Evolutionary conservation across 2,329 filamentous ascomycete species (phyloP).

Genomic region (Monilinia laxa): DNA sequence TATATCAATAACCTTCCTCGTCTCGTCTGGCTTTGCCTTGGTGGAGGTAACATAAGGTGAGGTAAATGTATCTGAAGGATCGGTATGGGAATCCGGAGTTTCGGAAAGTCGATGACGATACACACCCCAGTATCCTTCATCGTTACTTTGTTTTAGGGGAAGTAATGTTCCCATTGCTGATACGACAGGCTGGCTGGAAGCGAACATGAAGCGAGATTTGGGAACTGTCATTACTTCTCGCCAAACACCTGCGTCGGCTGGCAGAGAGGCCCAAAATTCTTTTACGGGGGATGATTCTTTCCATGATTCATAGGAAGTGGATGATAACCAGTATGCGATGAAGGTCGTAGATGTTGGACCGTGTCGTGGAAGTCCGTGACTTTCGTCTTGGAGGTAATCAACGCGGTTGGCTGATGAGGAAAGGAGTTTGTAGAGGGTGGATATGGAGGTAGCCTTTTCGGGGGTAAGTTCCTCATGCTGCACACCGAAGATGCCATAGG

Average conservation of each 20-base stretch:
- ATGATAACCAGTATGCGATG: constrained; percentile 28
- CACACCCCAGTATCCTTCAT: constrained; percentile 31
- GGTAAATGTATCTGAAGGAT: constrained; percentile 26
- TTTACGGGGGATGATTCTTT: constrained; percentile 12
- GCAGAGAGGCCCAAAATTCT: constrained; percentile 28
- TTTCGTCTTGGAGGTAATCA: constrained; percentile 25
- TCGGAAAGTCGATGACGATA: constrained; percentile 29
- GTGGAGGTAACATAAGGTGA: constrained; percentile 24
- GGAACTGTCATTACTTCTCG: constrained; percentile 31
- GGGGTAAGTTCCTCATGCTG: constrained; percentile 25
- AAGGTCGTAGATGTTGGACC: constrained; percentile 23
- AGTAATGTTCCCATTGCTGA: constrained; percentile 27
- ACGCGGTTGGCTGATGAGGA: constrained; percentile 27
- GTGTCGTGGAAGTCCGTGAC: constrained; percentile 20
- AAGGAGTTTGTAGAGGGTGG: constrained; percentile 24
- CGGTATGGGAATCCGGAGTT: constrained; percentile 26
- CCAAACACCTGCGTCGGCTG: constrained; percentile 30
- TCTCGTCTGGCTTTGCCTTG: constrained; percentile 8
- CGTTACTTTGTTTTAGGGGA: constrained; percentile 23
- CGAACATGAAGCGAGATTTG: constrained; percentile 28
- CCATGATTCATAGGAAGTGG: constrained; percentile 35
- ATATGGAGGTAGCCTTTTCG: constrained; percentile 21
- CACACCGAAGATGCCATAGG: constrained; percentile 27
- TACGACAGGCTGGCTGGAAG: constrained; percentile 25
- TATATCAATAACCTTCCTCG: constrained; percentile 15